Conservation (phyloP, 202 grass and related monocot species). For the Carex arenaria region DNA sequence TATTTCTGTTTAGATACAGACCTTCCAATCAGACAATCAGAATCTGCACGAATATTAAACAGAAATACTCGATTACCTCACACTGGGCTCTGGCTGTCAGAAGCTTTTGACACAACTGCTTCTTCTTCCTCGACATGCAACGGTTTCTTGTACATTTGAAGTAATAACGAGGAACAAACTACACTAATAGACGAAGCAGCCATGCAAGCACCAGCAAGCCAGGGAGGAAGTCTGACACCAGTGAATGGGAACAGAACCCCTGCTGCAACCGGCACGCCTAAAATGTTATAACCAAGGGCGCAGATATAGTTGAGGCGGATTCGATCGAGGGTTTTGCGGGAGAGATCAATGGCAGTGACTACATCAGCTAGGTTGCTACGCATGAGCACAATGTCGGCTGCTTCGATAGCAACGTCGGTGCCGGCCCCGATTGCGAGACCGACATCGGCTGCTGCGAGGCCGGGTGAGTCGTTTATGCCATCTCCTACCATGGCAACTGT, state of each 20-base stretch:
- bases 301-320: slow-evolving; percentile 90
- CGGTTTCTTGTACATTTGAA: slow-evolving; percentile 90
- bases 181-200: slow-evolving; percentile 78
- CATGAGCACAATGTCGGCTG: slow-evolving; percentile 75
- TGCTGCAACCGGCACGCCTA: slow-evolving; percentile 67
- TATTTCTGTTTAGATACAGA: no score
- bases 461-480: slow-evolving; percentile 85
- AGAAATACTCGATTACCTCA: not conserved
- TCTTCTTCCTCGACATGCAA: slow-evolving; percentile 32
- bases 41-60: no score
- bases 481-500: slow-evolving; percentile 93
- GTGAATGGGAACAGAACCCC: slow-evolving; percentile 69
- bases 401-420: slow-evolving; percentile 89
- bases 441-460: slow-evolving; percentile 65
- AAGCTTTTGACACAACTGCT: slow-evolving; percentile 6
- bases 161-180: slow-evolving; percentile 84
- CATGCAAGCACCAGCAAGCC: slow-evolving; percentile 93
- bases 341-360: slow-evolving; percentile 89
- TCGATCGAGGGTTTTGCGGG: slow-evolving; percentile 62
- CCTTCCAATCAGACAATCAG: no score
- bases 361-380: slow-evolving; percentile 88
- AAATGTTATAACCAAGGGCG: slow-evolving; percentile 87
- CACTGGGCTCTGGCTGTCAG: not conserved
- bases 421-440: slow-evolving; percentile 84
- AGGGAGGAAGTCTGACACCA: slow-evolving; percentile 74